Percentiles rank a stretch among this genome's conserved stretches.
Conservation (phyloP, 1,284 basidiomycete genomes). For the Heliocybe sulcata region DNA sequence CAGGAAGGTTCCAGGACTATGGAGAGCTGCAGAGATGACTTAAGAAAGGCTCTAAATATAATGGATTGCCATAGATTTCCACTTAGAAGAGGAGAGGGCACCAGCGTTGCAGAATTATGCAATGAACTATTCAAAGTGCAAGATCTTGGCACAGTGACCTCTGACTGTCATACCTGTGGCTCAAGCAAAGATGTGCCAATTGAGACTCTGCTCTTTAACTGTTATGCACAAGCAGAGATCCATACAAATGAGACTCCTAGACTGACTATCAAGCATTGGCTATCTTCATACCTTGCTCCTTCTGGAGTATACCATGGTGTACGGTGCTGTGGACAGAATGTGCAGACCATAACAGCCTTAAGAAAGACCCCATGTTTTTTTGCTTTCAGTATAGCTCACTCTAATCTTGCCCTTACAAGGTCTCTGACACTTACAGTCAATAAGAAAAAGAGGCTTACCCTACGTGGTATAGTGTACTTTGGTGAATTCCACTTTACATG, state of each 20-base stretch:
- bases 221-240: background rate
- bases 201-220: background rate
- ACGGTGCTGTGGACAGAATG: background rate
- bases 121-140: background rate
- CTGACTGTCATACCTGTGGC: background rate
- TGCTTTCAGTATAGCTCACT: background rate
- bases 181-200: no score
- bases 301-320: background rate
- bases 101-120: background rate
- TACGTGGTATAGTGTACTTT: no score
- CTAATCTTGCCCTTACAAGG: background rate
- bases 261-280: no score
- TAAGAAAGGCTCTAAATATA: background rate
- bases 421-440: no score
- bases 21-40: background rate
- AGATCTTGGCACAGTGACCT: background rate
- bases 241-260: background rate
- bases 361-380: background rate
- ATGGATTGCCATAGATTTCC: background rate
- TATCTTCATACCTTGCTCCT: background rate
- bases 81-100: background rate
- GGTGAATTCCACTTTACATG: no score
- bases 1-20: background rate
- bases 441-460: no score
- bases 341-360: background rate